A percentile compares a stretch with the other conserved stretches of the same genome.
Evolutionary conservation across 2,329 filamentous ascomycete genomes (phyloP).

Genomic region (Orbilia ellipsospora): DNA sequence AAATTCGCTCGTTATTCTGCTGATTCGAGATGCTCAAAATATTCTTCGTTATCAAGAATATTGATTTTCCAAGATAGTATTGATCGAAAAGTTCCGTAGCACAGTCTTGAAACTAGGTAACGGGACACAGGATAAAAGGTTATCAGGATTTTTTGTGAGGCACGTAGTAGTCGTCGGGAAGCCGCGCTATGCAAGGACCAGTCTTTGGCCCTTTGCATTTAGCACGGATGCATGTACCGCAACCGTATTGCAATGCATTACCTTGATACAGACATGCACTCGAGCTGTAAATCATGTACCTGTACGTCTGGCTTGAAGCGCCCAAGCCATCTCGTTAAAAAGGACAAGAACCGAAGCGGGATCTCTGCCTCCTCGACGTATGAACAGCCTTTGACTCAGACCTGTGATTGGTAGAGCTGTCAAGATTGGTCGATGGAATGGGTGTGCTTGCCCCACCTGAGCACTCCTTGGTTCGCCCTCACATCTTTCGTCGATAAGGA

Average conservation of each 20-base stretch:
- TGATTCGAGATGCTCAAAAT: background rate
- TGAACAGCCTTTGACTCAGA: background rate
- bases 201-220: constrained; percentile 28
- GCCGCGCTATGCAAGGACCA: constrained; percentile 51
- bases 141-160: background rate
- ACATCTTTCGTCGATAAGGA: constrained; percentile 23
- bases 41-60: too few species aligned
- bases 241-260: too few species aligned
- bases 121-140: constrained; percentile 20
- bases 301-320: constrained; percentile 9
- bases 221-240: constrained; percentile 40
- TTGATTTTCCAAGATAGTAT: constrained; percentile 8
- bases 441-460: constrained; percentile 51
- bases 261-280: too few species aligned
- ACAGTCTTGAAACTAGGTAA: constrained; percentile 54
- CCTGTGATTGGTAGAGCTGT: constrained; percentile 46
- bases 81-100: constrained; percentile 43
- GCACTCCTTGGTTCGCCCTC: constrained; percentile 11
- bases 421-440: constrained; percentile 28
- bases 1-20: constrained; percentile 9
- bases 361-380: constrained; percentile 41
- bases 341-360: constrained; percentile 44
- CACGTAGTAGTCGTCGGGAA: constrained; percentile 15
- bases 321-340: constrained; percentile 45
- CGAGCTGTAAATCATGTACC: background rate